A percentile compares a stretch with the other conserved stretches of the same genome.
phyloP scores from a whole-genome alignment of 2,329 filamentous ascomycete genomes.

The Aspergillus ochraceus region DNA sequence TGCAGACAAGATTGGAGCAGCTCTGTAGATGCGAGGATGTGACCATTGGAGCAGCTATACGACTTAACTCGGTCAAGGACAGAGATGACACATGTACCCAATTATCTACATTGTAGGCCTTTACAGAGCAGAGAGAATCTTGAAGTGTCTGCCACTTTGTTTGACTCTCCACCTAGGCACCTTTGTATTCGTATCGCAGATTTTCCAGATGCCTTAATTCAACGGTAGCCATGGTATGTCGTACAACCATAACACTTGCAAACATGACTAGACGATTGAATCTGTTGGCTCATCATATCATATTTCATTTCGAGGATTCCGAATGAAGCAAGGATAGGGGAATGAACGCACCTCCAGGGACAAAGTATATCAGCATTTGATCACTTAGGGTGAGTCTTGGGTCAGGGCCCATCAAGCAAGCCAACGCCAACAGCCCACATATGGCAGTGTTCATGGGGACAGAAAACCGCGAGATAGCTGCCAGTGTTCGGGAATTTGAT shows the following conservation, averaged over 20 bases:
- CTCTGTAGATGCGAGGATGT: not conserved
- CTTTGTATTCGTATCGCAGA: conserved; percentile 45
- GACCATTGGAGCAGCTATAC: too few relatives aligned
- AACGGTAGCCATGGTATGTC: conserved; percentile 38
- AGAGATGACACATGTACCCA: too few relatives aligned
- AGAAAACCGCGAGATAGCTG: conserved; percentile 23
- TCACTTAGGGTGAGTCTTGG: conserved; percentile 16
- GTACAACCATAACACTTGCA: conserved; percentile 31
- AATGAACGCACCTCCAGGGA: conserved; percentile 38
- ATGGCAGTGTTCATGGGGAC: conserved; percentile 28
- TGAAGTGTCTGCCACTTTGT: not conserved
- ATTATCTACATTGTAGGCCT: not conserved
- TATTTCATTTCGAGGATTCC: conserved; percentile 8
- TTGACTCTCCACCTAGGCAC: conserved; percentile 28
- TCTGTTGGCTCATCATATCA: conserved; percentile 17
- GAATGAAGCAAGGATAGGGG: not conserved
- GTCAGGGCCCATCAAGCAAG: conserved; percentile 22
- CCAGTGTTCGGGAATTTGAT: conserved; percentile 18
- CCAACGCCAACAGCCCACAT: conserved; percentile 31
- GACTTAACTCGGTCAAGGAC: too few relatives aligned
- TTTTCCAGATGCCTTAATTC: conserved; percentile 38
- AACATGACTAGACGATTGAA: conserved; percentile 33
- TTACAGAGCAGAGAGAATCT: too few relatives aligned
- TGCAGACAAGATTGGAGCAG: not conserved
- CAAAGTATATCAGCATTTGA: conserved; percentile 32